Percentiles rank a stretch among this genome's conserved stretches.
Conservation (phyloP, 257 asterid species). For the Jacaranda copaia region DNA sequence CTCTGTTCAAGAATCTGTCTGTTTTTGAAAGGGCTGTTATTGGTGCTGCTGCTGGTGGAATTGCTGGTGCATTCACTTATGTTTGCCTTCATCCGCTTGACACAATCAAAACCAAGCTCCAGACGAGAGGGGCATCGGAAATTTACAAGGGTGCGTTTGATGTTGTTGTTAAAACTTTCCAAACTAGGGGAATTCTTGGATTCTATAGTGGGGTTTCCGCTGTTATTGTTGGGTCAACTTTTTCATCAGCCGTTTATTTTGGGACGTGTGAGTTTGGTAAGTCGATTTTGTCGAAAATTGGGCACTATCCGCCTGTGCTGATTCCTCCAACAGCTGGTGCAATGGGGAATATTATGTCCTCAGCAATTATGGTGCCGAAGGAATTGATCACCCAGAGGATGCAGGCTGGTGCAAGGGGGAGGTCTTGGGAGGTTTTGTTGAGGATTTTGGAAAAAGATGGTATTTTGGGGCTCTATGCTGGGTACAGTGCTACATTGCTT, state of each 20-base stretch:
- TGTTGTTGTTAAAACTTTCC: slow-evolving; percentile 82
- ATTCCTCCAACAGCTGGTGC: slow-evolving; percentile 99
- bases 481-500: slow-evolving; percentile 91
- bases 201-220: slow-evolving; percentile 95
- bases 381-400: slow-evolving; percentile 93
- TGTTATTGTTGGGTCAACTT: slow-evolving; percentile 91
- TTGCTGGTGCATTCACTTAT: slow-evolving; percentile 96
- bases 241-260: slow-evolving; percentile 95
- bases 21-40: slow-evolving; percentile 78
- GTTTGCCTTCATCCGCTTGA: slow-evolving; percentile 95
- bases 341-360: slow-evolving; percentile 93
- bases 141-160: slow-evolving; percentile 83
- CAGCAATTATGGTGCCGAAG: slow-evolving; percentile 97
- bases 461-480: slow-evolving; percentile 85
- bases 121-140: slow-evolving; percentile 93
- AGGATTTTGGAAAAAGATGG: slow-evolving; percentile 92
- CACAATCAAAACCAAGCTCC: slow-evolving; percentile 93
- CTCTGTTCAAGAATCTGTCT: slow-evolving; percentile 79
- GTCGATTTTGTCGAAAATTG: slow-evolving; percentile 71
- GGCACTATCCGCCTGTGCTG: slow-evolving; percentile 63
- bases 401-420: slow-evolving; percentile 97
- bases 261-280: slow-evolving; percentile 99
- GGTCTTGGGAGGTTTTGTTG: slow-evolving; percentile 89
- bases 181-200: slow-evolving; percentile 75
- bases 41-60: slow-evolving; percentile 90